A percentile compares a stretch with the other conserved stretches of the same genome.
Evolutionary conservation across 179 eudicot genomes (phyloP).

Genomic region (Silene vulgaris): DNA sequence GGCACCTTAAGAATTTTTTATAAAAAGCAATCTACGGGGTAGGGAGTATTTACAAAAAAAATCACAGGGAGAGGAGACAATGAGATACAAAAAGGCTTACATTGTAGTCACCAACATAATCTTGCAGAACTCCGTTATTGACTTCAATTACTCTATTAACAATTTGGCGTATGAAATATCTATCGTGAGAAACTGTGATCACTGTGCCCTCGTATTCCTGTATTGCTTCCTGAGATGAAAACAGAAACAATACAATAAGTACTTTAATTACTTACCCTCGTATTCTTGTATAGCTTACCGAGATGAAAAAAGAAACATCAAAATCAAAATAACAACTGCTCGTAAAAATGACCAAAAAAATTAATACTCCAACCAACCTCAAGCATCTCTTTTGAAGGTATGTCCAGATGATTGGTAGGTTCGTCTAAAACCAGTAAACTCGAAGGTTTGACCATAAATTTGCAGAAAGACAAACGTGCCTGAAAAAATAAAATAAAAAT

Average conservation of each 20-base stretch:
- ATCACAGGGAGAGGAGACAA: neutral
- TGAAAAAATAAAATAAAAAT: conserved; percentile 24
- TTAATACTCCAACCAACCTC: conserved; percentile 47
- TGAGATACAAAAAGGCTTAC: conserved; percentile 43
- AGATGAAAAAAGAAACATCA: conserved; percentile 3
- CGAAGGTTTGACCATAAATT: conserved; percentile 94
- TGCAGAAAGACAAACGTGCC: conserved; percentile 96
- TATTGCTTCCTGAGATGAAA: conserved; percentile 70
- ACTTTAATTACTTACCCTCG: conserved; percentile 56
- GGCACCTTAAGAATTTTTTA: no score
- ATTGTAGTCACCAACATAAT: conserved; percentile 84
- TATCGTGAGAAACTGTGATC: conserved; percentile 90
- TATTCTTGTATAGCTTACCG: conserved; percentile 95
- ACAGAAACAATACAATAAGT: neutral
- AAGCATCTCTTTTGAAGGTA: conserved; percentile 98
- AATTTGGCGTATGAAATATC: conserved; percentile 85
- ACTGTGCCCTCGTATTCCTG: conserved; percentile 83
- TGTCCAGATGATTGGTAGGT: conserved; percentile 95
- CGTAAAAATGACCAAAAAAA: neutral
- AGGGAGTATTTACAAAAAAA: no score
- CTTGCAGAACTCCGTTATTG: conserved; percentile 64
- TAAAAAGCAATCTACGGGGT: no score
- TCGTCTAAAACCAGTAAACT: conserved; percentile 87
- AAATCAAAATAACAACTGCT: conserved; percentile 5
- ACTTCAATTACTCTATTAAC: conserved; percentile 94